phyloP scores from a whole-genome alignment of 2,329 filamentous ascomycete genomes.

The Penicillium sp. region DNA sequence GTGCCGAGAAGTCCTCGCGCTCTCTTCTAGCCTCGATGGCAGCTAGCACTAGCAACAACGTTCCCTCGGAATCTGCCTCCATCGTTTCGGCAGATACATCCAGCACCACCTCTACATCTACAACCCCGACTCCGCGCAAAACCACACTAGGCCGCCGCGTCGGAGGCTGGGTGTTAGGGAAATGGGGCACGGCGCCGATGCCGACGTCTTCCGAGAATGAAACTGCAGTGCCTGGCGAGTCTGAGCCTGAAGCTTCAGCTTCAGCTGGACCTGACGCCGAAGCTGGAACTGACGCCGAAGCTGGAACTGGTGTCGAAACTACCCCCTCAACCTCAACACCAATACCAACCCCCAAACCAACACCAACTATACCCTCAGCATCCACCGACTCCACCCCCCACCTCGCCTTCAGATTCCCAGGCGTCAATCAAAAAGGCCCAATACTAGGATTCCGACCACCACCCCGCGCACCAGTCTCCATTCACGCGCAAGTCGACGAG shows the following conservation, averaged over 20 bases:
- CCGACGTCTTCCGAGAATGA: slow-evolving; percentile 16
- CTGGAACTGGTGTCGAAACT: no score
- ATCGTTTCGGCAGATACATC: slow-evolving; percentile 26
- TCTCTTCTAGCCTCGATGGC: slow-evolving; percentile 44
- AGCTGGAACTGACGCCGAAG: not conserved
- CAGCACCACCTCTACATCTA: slow-evolving; percentile 18
- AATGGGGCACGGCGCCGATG: slow-evolving; percentile 62
- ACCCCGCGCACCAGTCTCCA: slow-evolving; percentile 58
- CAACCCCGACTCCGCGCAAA: slow-evolving; percentile 27
- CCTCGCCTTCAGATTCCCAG: slow-evolving; percentile 59
- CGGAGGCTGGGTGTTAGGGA: slow-evolving; percentile 68
- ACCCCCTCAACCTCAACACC: no score
- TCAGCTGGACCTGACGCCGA: not conserved
- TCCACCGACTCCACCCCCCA: slow-evolving; percentile 68
- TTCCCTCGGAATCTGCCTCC: slow-evolving; percentile 28
- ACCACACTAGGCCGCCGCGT: slow-evolving; percentile 56
- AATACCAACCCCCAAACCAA: not conserved
- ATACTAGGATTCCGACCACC: slow-evolving; percentile 72
- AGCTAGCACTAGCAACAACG: slow-evolving; percentile 27
- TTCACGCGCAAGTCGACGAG: slow-evolving; percentile 65
- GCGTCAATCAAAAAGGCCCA: slow-evolving; percentile 77
- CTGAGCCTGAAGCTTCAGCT: no score
- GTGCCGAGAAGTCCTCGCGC: slow-evolving; percentile 32
- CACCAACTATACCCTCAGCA: not conserved
- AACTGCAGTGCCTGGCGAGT: not conserved